phyloP scores from a whole-genome alignment of 2,329 filamentous ascomycete species.

The Stenocarpella maydis region DNA sequence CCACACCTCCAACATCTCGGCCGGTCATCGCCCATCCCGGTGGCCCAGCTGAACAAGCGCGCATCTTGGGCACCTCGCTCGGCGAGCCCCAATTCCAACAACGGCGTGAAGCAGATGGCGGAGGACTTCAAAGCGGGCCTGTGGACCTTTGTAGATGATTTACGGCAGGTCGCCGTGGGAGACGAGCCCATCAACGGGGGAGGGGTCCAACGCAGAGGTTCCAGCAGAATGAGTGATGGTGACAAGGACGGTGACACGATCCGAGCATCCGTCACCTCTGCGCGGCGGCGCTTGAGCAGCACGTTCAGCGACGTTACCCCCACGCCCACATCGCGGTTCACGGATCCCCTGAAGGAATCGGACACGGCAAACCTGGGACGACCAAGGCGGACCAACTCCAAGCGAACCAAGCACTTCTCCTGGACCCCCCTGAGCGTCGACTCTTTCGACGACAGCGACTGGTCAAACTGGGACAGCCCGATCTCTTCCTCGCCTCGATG shows the following conservation, averaged over 20 bases:
- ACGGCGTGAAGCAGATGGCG: constrained; percentile 77
- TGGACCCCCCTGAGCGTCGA: constrained; percentile 67
- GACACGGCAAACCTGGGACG: constrained; percentile 32
- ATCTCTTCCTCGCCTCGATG: constrained; percentile 60
- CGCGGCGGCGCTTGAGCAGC: constrained; percentile 52
- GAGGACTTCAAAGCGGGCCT: constrained; percentile 89
- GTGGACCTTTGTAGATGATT: constrained; percentile 94
- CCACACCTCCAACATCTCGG: constrained; percentile 43
- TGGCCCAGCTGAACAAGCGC: constrained; percentile 58
- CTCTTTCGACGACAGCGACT: constrained; percentile 67
- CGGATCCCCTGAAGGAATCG: constrained; percentile 30
- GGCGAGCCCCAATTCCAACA: constrained; percentile 49
- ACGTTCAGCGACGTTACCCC: constrained; percentile 50
- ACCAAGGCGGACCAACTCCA: constrained; percentile 38
- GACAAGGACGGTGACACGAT: constrained; percentile 56
- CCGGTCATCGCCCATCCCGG: constrained; percentile 44
- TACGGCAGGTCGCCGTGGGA: constrained; percentile 93
- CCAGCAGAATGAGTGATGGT: constrained; percentile 33
- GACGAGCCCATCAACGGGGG: constrained; percentile 80
- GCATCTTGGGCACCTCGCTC: constrained; percentile 65
- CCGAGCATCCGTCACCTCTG: constrained; percentile 49
- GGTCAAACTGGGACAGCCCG: constrained; percentile 71
- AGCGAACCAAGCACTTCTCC: constrained; percentile 63
- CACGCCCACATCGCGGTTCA: constrained; percentile 36
- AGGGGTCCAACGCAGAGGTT: constrained; percentile 36